These are phyloP conservation scores for Xylariaceae sp. DNA, from an alignment of 2,329 filamentous ascomycete genomes.

Conservation along the genomic window DNA sequence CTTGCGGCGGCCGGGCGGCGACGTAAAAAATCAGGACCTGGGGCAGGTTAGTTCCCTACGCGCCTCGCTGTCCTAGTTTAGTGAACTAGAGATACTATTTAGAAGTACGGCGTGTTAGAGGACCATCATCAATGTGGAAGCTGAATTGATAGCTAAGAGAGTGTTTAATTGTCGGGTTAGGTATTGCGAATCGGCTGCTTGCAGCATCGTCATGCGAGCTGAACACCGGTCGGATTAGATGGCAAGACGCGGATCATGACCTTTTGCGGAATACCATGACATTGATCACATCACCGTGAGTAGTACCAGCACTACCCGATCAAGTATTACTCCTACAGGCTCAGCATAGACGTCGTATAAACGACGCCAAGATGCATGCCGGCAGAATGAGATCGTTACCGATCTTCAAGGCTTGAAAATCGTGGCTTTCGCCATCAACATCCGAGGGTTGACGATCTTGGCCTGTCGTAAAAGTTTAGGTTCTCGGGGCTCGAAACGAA, in stretches of 20 bases:
- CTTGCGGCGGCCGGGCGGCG: no score
- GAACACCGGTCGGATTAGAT: background rate
- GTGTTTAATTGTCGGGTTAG: background rate
- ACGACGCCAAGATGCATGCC: background rate
- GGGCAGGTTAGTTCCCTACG: no score
- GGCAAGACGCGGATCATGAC: background rate
- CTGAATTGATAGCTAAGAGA: background rate
- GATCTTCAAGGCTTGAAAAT: background rate
- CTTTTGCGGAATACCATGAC: background rate
- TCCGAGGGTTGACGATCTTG: background rate
- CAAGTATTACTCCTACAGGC: background rate
- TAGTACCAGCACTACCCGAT: background rate
- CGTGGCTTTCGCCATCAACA: background rate
- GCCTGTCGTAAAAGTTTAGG: background rate
- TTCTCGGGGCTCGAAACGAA: background rate
- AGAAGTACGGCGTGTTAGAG: no score
- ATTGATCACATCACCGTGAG: constrained; percentile 1
- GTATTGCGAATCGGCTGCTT: background rate
- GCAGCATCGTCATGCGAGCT: background rate
- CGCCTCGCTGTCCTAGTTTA: no score
- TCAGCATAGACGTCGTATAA: background rate
- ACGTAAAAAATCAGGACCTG: no score
- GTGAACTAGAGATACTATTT: no score
- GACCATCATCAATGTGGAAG: background rate
- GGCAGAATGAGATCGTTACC: background rate